Conservation (phyloP, 805 yeast genomes). For the Nakazawaea ishiwadae region DNA sequence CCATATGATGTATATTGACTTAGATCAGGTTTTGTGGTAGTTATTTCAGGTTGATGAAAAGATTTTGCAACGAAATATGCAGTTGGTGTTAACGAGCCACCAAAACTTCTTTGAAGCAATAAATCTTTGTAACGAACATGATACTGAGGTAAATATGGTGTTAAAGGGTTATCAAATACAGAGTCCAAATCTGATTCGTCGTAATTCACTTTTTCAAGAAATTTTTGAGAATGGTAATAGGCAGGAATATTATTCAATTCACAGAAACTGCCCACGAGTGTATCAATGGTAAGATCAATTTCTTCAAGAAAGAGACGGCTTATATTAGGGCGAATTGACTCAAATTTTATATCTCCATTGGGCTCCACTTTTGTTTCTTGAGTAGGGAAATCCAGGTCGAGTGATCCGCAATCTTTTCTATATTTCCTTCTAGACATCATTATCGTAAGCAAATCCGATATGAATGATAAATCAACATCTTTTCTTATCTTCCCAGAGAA, state of each 20-base stretch:
- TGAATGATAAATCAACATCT: neutral
- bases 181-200: neutral
- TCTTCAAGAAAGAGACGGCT: slow-evolving; percentile 8
- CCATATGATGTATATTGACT: slow-evolving; percentile 24
- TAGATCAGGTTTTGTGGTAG: slow-evolving; percentile 17
- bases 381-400: neutral
- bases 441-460: slow-evolving; percentile 17
- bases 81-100: neutral
- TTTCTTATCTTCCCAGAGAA: slow-evolving; percentile 13
- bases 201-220: neutral
- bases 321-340: too few relatives aligned
- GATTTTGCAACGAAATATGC: neutral
- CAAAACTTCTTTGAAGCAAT: slow-evolving; percentile 2
- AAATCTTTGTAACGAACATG: neutral
- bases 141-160: too few relatives aligned
- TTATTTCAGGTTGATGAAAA: too few relatives aligned
- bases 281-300: slow-evolving; percentile 19
- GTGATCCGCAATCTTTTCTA: slow-evolving; percentile 7
- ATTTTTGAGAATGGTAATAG: neutral
- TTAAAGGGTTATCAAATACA: neutral
- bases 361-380: too few relatives aligned
- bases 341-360: too few relatives aligned
- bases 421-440: slow-evolving; percentile 20
- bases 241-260: slow-evolving; percentile 18
- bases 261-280: slow-evolving; percentile 23